Percentiles rank a stretch among this genome's conserved stretches.
phyloP scores from a whole-genome alignment of 495 filamentous ascomycete species.

The Daldinia caldariorum region DNA sequence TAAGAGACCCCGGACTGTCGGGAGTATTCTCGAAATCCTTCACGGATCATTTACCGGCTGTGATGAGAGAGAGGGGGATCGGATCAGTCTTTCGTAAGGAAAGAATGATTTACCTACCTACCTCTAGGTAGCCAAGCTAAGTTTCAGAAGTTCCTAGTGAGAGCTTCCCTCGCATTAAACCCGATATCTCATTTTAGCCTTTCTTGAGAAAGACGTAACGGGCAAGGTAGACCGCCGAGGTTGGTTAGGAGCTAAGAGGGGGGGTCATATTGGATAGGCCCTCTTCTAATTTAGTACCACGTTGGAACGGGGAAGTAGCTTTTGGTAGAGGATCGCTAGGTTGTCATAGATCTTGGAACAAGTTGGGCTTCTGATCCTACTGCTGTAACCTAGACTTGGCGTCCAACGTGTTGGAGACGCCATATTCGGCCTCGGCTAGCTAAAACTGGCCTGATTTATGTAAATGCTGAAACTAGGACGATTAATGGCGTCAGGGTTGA shows the following conservation, averaged over 20 bases:
- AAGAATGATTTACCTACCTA: conserved; percentile 15
- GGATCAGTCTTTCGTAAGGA: conserved; percentile 18
- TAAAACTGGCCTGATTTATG: conserved; percentile 28
- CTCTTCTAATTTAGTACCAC: conserved; percentile 24
- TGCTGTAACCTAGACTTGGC: conserved; percentile 34
- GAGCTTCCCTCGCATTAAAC: conserved; percentile 26
- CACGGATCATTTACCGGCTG: conserved; percentile 18
- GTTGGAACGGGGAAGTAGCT: conserved; percentile 1
- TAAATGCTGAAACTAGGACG: conserved; percentile 18
- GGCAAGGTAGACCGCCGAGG: conserved; percentile 22
- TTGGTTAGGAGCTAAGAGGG: conserved; percentile 28
- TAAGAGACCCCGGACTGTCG: conserved; percentile 34
- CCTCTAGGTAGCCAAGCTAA: background rate
- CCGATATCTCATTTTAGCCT: conserved; percentile 28
- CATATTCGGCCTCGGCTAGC: conserved; percentile 30
- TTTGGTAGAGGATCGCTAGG: conserved; percentile 11
- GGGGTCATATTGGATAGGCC: conserved; percentile 15
- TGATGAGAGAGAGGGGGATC: conserved; percentile 26
- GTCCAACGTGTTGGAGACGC: conserved; percentile 38
- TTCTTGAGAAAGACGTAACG: conserved; percentile 15
- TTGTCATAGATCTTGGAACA: conserved; percentile 41
- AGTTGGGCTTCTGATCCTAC: conserved; percentile 27
- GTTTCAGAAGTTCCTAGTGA: conserved; percentile 42
- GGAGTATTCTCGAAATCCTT: conserved; percentile 30
- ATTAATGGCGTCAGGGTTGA: conserved; percentile 7